phyloP scores from a whole-genome alignment of 805 yeast species.

The Yarrowia phangngaensis region DNA sequence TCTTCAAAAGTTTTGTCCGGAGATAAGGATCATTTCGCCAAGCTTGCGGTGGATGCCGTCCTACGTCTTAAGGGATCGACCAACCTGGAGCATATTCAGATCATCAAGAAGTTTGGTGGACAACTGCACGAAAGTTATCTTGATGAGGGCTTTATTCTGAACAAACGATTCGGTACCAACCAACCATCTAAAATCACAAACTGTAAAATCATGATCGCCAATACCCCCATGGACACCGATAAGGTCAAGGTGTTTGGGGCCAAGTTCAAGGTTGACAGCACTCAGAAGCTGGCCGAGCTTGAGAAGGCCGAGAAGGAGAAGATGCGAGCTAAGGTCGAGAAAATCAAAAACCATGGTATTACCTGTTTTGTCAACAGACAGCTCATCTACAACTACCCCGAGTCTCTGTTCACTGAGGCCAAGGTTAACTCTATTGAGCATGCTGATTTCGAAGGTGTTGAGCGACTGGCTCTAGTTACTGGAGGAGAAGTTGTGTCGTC shows the following conservation, averaged over 20 bases:
- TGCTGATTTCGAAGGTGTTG: slow-evolving; percentile 97
- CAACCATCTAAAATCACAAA: slow-evolving; percentile 83
- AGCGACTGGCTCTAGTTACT: slow-evolving; percentile 90
- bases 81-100: slow-evolving; percentile 85
- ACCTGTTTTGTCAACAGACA: slow-evolving; percentile 94
- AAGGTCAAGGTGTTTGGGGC: slow-evolving; percentile 98
- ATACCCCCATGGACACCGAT: slow-evolving; percentile 91
- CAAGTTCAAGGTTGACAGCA: slow-evolving; percentile 92
- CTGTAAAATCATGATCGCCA: slow-evolving; percentile 86
- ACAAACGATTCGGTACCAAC: slow-evolving; percentile 87
- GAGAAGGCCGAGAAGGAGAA: slow-evolving; percentile 92
- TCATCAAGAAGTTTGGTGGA: slow-evolving; percentile 92
- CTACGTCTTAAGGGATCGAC: slow-evolving; percentile 82
- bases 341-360: slow-evolving; percentile 80
- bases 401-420: slow-evolving; percentile 84
- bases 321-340: slow-evolving; percentile 85
- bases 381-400: slow-evolving; percentile 96
- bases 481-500: slow-evolving; percentile 98
- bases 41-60: slow-evolving; percentile 91
- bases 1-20: slow-evolving; percentile 93
- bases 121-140: slow-evolving; percentile 84
- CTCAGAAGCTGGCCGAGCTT: slow-evolving; percentile 87
- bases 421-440: slow-evolving; percentile 91
- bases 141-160: slow-evolving; percentile 92
- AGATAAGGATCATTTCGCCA: slow-evolving; percentile 84